Conservation (phyloP, 2,329 filamentous ascomycete species). For the Fusarium irregulare region DNA sequence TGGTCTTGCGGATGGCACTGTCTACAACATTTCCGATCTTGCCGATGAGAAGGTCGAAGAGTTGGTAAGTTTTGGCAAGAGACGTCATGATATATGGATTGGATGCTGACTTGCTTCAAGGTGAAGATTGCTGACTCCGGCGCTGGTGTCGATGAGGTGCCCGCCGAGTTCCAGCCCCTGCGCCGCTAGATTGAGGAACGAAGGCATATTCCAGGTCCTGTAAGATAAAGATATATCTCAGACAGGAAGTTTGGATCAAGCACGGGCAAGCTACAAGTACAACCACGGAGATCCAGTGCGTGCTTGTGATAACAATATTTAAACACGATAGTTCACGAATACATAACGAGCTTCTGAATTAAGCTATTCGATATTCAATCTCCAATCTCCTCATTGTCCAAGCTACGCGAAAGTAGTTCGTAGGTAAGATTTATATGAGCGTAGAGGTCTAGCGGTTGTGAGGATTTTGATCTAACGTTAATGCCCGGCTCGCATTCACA, state of each 20-base stretch:
- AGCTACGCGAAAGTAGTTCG: no score
- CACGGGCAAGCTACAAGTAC: neutral
- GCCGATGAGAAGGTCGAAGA: neutral
- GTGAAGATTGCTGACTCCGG: neutral
- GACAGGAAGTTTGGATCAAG: neutral
- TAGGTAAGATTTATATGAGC: no score
- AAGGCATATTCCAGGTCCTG: rapidly evolving
- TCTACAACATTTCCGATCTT: neutral
- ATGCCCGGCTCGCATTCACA: no score
- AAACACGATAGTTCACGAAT: neutral
- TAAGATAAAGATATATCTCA: neutral
- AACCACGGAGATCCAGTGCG: neutral
- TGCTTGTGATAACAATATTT: neutral
- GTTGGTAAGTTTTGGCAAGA: neutral
- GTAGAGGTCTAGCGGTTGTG: no score
- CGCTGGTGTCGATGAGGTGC: neutral
- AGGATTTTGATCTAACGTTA: no score
- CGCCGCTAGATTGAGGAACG: neutral
- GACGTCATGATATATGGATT: neutral
- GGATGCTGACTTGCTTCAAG: neutral
- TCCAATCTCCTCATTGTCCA: no score
- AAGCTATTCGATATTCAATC: neutral
- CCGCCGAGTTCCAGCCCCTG: neutral
- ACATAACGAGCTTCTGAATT: neutral
- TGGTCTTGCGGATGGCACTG: neutral